Conservation (phyloP, 495 filamentous ascomycete species). For the Chaetomium cochliodes region DNA sequence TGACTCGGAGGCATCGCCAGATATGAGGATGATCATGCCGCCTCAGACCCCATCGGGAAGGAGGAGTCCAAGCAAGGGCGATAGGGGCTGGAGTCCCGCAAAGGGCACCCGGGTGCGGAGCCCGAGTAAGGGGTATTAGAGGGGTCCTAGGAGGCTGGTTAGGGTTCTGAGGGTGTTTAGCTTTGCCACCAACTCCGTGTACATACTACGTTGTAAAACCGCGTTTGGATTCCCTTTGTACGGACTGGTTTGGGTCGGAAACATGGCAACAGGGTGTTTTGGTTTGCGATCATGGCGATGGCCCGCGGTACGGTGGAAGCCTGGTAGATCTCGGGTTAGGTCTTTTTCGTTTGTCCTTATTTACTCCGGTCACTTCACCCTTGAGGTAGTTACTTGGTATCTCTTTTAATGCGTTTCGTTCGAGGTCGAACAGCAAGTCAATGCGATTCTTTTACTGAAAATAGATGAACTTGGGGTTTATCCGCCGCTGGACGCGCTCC, state of each 20-base stretch:
- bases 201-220: conserved; percentile 7
- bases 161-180: not conserved
- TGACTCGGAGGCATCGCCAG: conserved; percentile 44
- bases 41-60: conserved; percentile 41
- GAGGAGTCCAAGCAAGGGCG: conserved; percentile 47
- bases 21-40: conserved; percentile 38
- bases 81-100: conserved; percentile 44
- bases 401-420: not conserved
- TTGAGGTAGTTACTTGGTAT: too few species aligned
- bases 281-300: not conserved
- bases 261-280: conserved; percentile 2
- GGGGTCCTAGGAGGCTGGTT: not conserved
- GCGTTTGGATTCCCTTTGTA: not conserved
- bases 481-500: too few species aligned
- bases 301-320: not conserved
- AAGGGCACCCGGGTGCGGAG: conserved; percentile 38
- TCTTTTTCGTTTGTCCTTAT: not conserved
- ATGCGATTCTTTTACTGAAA: too few species aligned
- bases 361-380: too few species aligned
- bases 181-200: not conserved
- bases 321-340: not conserved
- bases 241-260: not conserved
- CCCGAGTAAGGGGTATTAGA: conserved; percentile 42
- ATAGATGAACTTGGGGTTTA: too few species aligned
- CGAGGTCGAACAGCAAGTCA: too few species aligned